Evolutionary conservation across 1,284 basidiomycete species (phyloP), one percentile per base, ranked within the genome.

Genomic region (Sporisorium sorghi): DNA sequence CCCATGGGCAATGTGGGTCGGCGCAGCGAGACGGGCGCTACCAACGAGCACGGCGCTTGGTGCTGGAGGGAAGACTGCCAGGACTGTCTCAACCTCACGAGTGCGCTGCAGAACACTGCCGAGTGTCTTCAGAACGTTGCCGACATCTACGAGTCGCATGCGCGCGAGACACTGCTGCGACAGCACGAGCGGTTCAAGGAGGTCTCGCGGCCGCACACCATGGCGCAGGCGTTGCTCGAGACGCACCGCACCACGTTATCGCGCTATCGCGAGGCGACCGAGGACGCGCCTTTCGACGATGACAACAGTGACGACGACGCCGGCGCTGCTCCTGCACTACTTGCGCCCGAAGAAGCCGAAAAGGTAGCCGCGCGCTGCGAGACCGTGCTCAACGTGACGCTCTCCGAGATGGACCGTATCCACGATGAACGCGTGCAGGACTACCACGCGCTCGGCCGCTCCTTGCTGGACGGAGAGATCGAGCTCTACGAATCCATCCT

Each of bases 331-430:
- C 23, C 17, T 8, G 14, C 33, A 35, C 14, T 21, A 23, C 23
- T 52, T 14, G 8, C 58, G 14, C 39, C 43, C 7, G 52, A 63
- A 33, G 62, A 68, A 39, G 62, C 66, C 1, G 74, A 78, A 11
- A 90, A 90, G 17, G 85, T 91, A 65, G 89, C 90, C 1, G 87
- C 89, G 3, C 88, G 92, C 19, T 93, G 91, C 82, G 93, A 94
- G 85, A 94, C 93, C 0, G 91, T 93, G 8, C 85, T 94, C 24
- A 94, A 94, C 83, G 90, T 90, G 4, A 93, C 93, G 0, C 90
- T 93, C 88, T 91, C 92, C 4, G 93, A 94, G 85, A 90, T 94
- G 87, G 91, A 92, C 60, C 90, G 76, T 0, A 32, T 78, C 3
- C 77, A 81, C 49, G 43, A 52, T 5, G 76, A 85, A 35, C 58